Conservation (phyloP, 73 alveolate species). For the Tetrahymena thermophila region DNA sequence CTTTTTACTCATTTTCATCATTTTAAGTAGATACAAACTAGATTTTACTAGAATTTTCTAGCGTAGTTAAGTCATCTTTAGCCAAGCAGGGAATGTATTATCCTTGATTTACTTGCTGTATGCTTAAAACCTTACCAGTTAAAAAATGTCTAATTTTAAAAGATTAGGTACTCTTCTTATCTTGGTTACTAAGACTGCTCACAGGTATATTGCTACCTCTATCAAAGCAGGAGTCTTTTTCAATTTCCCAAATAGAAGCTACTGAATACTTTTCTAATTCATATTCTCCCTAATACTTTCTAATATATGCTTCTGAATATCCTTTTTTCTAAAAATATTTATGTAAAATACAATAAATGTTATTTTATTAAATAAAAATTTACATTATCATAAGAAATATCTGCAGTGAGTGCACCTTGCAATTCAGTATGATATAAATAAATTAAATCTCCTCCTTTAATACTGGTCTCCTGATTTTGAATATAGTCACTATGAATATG, state of each 20-base stretch:
- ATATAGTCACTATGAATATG: constrained; percentile 25
- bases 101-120: not conserved
- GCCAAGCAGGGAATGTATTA: not conserved
- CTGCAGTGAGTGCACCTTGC: constrained; percentile 47
- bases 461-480: constrained; percentile 18
- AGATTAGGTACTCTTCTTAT: not conserved
- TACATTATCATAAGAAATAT: not conserved
- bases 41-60: not conserved
- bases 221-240: not conserved
- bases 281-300: constrained; percentile 44
- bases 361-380: not conserved
- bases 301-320: constrained; percentile 52
- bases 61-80: not conserved
- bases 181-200: not conserved
- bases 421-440: constrained; percentile 53
- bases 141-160: not conserved
- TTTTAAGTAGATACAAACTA: not conserved
- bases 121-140: not conserved
- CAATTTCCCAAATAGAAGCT: not conserved
- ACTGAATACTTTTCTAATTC: not conserved
- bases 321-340: constrained; percentile 39
- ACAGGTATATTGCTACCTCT: not conserved
- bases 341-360: not conserved
- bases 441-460: constrained; percentile 47
- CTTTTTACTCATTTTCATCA: not conserved